A percentile compares a stretch with the other conserved stretches of the same genome.
Evolutionary conservation across 2,329 filamentous ascomycete species (phyloP).

Genomic region (Colletotrichum brevisporum): DNA sequence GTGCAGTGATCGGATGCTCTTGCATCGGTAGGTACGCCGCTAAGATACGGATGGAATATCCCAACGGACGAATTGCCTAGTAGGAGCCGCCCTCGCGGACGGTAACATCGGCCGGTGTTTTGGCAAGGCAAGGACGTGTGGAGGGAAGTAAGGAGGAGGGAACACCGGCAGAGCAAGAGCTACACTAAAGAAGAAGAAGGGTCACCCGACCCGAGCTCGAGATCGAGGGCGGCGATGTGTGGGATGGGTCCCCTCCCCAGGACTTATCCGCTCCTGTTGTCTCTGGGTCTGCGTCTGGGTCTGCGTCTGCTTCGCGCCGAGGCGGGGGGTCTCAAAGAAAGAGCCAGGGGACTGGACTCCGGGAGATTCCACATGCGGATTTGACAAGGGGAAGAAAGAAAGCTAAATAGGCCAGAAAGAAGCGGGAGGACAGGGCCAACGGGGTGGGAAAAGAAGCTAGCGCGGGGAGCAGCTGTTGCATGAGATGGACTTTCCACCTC

Average conservation of each 20-base stretch:
- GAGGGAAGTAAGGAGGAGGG: neutral
- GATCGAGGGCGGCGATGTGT: neutral
- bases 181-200: neutral
- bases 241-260: neutral
- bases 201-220: neutral
- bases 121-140: neutral
- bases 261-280: too few relatives aligned
- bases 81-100: neutral
- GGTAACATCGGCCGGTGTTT: neutral
- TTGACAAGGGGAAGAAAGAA: constrained; percentile 21
- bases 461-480: neutral
- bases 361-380: constrained; percentile 17
- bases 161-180: neutral
- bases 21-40: constrained; percentile 2
- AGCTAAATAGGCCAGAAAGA: constrained; percentile 3
- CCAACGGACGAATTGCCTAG: constrained; percentile 6
- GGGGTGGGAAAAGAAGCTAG: constrained; percentile 25
- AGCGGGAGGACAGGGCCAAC: constrained; percentile 20
- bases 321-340: constrained; percentile 6
- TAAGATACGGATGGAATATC: constrained; percentile 1
- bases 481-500: neutral
- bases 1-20: constrained; percentile 14
- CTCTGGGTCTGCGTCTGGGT: neutral
- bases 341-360: neutral
- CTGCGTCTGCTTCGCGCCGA: neutral